Percentiles rank a stretch among this genome's conserved stretches.
Conservation (phyloP, 441 rosid genomes). For the Pelargonium citronellum region DNA sequence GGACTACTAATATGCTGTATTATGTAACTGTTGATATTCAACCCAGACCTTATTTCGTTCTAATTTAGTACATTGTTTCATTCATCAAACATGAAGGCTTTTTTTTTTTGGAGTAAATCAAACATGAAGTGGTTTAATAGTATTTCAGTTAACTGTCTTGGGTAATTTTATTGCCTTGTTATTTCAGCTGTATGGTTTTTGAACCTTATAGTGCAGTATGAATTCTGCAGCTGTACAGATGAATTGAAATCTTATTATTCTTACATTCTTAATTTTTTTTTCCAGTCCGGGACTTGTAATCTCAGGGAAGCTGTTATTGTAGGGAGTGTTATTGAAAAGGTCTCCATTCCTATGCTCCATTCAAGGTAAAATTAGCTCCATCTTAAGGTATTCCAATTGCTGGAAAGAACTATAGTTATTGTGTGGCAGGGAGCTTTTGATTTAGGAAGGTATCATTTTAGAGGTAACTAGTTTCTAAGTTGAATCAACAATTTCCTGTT, state of each 20-base stretch:
- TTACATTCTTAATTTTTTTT: constrained; percentile 13
- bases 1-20: too few relatives aligned
- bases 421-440: too few relatives aligned
- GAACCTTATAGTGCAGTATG: too few relatives aligned
- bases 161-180: too few relatives aligned
- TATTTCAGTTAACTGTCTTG: not conserved
- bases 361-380: constrained; percentile 41
- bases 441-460: too few relatives aligned
- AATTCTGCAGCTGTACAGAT: not conserved
- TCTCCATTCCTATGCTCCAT: constrained; percentile 76
- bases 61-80: too few relatives aligned
- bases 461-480: not conserved
- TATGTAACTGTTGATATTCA: too few relatives aligned
- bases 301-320: constrained; percentile 89
- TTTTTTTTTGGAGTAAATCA: too few relatives aligned
- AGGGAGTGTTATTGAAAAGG: constrained; percentile 75
- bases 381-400: not conserved
- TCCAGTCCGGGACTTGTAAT: constrained; percentile 83
- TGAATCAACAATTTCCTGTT: not conserved
- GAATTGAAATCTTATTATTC: too few relatives aligned
- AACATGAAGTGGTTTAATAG: not conserved
- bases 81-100: not conserved
- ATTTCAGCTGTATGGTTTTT: too few relatives aligned
- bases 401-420: too few relatives aligned
- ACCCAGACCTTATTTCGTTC: too few relatives aligned